phyloP scores from a whole-genome alignment of 305 asterid genomes.

The Ruellia speciosa region DNA sequence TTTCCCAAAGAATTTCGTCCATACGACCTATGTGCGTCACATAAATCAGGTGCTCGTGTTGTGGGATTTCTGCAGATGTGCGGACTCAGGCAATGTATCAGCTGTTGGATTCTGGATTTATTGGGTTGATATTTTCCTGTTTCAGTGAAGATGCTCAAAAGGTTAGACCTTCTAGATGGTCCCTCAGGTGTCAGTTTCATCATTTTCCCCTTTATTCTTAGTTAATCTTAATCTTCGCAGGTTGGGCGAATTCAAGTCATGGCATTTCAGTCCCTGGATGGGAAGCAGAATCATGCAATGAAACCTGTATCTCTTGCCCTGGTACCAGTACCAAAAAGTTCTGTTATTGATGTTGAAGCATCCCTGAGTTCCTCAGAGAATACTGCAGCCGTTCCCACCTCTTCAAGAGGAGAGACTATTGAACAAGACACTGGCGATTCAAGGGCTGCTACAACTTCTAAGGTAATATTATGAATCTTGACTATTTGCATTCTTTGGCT shows the following conservation, averaged over 20 bases:
- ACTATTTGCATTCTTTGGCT: background rate
- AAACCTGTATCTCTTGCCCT: constrained; percentile 58
- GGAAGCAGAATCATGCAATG: constrained; percentile 62
- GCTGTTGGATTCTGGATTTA: constrained; percentile 94
- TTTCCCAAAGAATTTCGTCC: constrained; percentile 10
- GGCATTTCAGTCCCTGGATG: constrained; percentile 97
- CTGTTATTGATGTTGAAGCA: constrained; percentile 57
- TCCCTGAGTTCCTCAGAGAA: constrained; percentile 69
- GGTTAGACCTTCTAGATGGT: constrained; percentile 35
- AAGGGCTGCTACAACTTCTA: constrained; percentile 35
- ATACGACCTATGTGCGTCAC: background rate
- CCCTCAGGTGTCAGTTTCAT: constrained; percentile 25
- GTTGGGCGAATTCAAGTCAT: constrained; percentile 94
- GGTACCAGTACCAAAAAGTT: constrained; percentile 36
- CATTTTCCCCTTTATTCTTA: constrained; percentile 20
- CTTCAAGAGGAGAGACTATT: constrained; percentile 22
- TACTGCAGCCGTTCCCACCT: constrained; percentile 31
- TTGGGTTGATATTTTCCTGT: constrained; percentile 96
- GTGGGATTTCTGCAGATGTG: constrained; percentile 61
- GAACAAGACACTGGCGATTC: constrained; percentile 78
- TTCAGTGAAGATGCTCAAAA: constrained; percentile 96
- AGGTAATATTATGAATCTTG: constrained; percentile 37
- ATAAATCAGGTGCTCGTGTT: constrained; percentile 15
- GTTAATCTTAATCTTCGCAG: constrained; percentile 34
- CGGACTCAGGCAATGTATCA: constrained; percentile 98